Conservation (phyloP, 352 stramenopile genomes). For the Blastocystis sp. region DNA sequence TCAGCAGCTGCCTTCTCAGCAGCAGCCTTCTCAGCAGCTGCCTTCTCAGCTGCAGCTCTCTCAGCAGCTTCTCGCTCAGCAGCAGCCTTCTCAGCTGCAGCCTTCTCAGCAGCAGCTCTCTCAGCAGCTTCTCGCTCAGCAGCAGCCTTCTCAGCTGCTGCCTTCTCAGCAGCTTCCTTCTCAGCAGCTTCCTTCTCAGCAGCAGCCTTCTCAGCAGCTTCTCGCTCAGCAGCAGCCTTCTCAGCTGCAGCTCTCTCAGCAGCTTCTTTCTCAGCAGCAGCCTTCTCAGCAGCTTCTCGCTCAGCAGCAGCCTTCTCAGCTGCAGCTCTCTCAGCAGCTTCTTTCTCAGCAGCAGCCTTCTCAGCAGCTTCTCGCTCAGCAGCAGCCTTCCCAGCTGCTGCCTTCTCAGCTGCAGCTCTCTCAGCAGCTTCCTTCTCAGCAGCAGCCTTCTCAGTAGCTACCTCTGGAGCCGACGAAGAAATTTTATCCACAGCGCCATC, state of each 20-base stretch:
- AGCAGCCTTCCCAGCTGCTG: neutral
- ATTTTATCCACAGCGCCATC: neutral
- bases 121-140: neutral
- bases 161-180: neutral
- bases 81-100: neutral
- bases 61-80: neutral
- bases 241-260: neutral
- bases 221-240: neutral
- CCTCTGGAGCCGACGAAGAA: neutral
- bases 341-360: neutral
- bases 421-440: neutral
- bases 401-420: neutral
- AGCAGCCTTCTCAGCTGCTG: neutral
- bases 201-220: neutral
- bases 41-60: neutral
- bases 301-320: neutral
- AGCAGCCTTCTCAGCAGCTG: neutral
- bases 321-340: neutral
- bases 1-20: neutral
- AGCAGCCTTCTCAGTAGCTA: neutral
- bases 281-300: neutral
- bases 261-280: neutral
- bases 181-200: constrained; percentile 10
- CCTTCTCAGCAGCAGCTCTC: neutral
- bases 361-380: neutral